Conservation (phyloP, 768 basidiomycete genomes). For the Trametopsis cervina region DNA sequence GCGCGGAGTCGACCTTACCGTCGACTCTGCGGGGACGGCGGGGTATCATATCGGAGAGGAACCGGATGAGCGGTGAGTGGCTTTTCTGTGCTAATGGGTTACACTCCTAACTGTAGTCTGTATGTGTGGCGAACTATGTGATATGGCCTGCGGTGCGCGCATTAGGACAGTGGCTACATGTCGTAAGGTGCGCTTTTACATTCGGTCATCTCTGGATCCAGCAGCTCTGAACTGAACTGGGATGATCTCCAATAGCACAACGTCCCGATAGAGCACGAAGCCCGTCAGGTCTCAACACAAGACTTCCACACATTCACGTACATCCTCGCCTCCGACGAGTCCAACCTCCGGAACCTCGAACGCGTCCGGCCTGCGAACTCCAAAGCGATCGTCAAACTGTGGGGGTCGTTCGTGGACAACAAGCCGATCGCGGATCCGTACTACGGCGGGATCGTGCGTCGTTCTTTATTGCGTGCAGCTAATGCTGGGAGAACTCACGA, state of each 20-base stretch:
- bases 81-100: too few relatives aligned
- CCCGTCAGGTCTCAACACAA: conserved; percentile 51
- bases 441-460: conserved; percentile 59
- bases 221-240: neutral
- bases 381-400: conserved; percentile 65
- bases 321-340: conserved; percentile 80
- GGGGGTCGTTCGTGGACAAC: conserved; percentile 70
- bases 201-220: neutral
- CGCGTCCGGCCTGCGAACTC: conserved; percentile 40
- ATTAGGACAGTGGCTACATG: conserved; percentile 65
- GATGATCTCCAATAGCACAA: conserved; percentile 41
- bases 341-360: conserved; percentile 59
- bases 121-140: too few relatives aligned
- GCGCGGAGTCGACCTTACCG: conserved; percentile 57
- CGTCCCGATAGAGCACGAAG: conserved; percentile 62
- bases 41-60: conserved; percentile 80
- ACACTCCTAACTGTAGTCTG: too few relatives aligned
- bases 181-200: conserved; percentile 45
- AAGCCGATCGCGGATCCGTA: conserved; percentile 81
- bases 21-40: conserved; percentile 83
- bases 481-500: neutral
- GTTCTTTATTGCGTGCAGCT: neutral
- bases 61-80: conserved; percentile 70
- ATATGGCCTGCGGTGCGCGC: too few relatives aligned
- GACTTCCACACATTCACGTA: conserved; percentile 79